Evolutionary conservation across 805 yeast species (phyloP).

Genomic region (Maudiozyma barnettii): DNA sequence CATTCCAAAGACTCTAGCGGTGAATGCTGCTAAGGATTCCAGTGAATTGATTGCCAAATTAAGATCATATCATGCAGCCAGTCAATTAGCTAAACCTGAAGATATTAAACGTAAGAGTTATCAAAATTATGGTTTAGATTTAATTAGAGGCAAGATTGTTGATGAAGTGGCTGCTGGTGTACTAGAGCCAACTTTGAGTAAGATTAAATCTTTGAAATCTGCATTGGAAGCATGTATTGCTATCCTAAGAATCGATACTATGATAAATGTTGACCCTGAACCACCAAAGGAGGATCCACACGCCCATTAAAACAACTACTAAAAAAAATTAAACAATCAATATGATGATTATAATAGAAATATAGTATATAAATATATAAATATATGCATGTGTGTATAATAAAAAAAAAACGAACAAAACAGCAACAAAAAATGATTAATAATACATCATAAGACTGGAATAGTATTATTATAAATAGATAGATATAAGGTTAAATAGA

Average conservation of each 20-base stretch:
- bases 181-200: constrained; percentile 89
- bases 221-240: constrained; percentile 98
- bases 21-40: constrained; percentile 95
- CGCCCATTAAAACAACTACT: constrained; percentile 49
- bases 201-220: constrained; percentile 84
- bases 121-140: constrained; percentile 86
- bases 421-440: too few species aligned
- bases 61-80: constrained; percentile 92
- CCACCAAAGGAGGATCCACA: constrained; percentile 88
- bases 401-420: too few species aligned
- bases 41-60: constrained; percentile 90
- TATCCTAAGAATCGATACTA: constrained; percentile 92
- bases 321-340: background rate
- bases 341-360: background rate
- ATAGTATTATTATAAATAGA: too few species aligned
- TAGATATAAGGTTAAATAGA: too few species aligned
- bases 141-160: constrained; percentile 83
- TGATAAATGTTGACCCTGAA: constrained; percentile 96
- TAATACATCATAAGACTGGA: too few species aligned
- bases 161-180: constrained; percentile 82
- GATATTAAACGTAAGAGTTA: constrained; percentile 79
- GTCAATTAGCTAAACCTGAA: constrained; percentile 77
- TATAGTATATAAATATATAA: background rate
- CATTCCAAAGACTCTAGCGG: constrained; percentile 94
- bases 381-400: too few species aligned